Percentiles rank a stretch among this genome's conserved stretches.
These are phyloP conservation scores for Bertia moriformis DNA, from an alignment of 2,329 filamentous ascomycete genomes.

Conservation along the genomic window DNA sequence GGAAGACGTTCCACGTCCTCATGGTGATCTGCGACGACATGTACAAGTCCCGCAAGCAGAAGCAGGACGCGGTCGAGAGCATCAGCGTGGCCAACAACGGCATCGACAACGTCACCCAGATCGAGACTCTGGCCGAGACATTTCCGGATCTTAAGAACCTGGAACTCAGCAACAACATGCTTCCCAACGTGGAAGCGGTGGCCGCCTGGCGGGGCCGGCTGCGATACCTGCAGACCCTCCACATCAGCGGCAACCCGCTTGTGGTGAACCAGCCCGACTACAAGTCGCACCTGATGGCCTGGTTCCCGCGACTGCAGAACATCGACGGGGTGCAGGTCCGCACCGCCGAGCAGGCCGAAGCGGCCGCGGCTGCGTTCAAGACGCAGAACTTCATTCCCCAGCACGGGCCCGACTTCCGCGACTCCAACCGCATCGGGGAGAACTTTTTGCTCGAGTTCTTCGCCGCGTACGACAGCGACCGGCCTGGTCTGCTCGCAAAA, in stretches of 20 bases:
- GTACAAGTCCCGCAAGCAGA: slow-evolving; percentile 59
- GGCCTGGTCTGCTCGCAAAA: slow-evolving; percentile 41
- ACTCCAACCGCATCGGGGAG: slow-evolving; percentile 61
- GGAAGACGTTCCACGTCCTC: slow-evolving; percentile 82
- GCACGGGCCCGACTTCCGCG: slow-evolving; percentile 55
- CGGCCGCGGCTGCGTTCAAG: slow-evolving; percentile 30
- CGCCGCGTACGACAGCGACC: slow-evolving; percentile 57
- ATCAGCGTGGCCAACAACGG: slow-evolving; percentile 72
- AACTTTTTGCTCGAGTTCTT: slow-evolving; percentile 66
- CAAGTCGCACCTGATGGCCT: slow-evolving; percentile 55
- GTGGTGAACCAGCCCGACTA: slow-evolving; percentile 43
- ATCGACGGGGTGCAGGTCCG: slow-evolving; percentile 65
- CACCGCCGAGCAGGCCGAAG: slow-evolving; percentile 53
- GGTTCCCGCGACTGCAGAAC: slow-evolving; percentile 69
- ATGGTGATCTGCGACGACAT: slow-evolving; percentile 73
- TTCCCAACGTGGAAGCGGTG: slow-evolving; percentile 53
- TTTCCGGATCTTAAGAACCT: slow-evolving; percentile 80
- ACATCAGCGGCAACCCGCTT: slow-evolving; percentile 66
- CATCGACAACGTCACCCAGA: slow-evolving; percentile 55
- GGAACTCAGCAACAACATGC: slow-evolving; percentile 72
- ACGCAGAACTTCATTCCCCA: slow-evolving; percentile 46
- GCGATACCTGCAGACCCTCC: slow-evolving; percentile 63
- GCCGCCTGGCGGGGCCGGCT: slow-evolving; percentile 70
- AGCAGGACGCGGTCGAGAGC: slow-evolving; percentile 65
- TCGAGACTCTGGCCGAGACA: slow-evolving; percentile 62